These are phyloP conservation scores for Chalaropsis thielavioides DNA, from an alignment of 2,329 filamentous ascomycete species.

Conservation along the genomic window DNA sequence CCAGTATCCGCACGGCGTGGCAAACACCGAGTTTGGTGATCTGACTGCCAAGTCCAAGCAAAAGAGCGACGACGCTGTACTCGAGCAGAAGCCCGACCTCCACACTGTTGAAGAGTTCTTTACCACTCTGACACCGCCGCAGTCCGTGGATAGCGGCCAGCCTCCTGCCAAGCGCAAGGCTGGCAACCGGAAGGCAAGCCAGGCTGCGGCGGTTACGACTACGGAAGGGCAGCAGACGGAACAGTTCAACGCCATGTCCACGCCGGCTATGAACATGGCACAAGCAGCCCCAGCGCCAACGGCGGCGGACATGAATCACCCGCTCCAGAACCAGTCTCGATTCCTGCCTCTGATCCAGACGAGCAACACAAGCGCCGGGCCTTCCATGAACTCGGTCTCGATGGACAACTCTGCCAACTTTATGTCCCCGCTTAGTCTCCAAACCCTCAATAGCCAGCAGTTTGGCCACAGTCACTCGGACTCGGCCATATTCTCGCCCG, in stretches of 20 bases:
- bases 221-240: conserved; percentile 3
- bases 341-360: conserved; percentile 3
- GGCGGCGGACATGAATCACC: conserved; percentile 20
- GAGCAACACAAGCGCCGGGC: conserved; percentile 22
- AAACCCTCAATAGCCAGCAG: not conserved
- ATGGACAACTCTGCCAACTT: conserved; percentile 19
- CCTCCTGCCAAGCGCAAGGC: conserved; percentile 26
- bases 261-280: conserved; percentile 20
- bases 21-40: conserved; percentile 69
- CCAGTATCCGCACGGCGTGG: conserved; percentile 82
- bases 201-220: not conserved
- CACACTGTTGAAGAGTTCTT: conserved; percentile 93
- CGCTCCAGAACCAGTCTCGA: not conserved
- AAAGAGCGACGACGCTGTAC: conserved; percentile 69
- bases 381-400: conserved; percentile 30
- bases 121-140: conserved; percentile 56
- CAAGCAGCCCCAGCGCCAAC: conserved; percentile 16
- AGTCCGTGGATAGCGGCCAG: conserved; percentile 31
- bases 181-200: not conserved
- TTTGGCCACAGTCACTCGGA: conserved; percentile 15
- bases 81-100: conserved; percentile 79
- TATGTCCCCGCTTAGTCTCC: conserved; percentile 7
- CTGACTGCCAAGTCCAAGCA: conserved; percentile 57
- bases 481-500: conserved; percentile 33
- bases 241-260: not conserved